These are phyloP conservation scores for Niveomyces coronatus DNA, from an alignment of 2,329 filamentous ascomycete genomes.

Conservation along the genomic window DNA sequence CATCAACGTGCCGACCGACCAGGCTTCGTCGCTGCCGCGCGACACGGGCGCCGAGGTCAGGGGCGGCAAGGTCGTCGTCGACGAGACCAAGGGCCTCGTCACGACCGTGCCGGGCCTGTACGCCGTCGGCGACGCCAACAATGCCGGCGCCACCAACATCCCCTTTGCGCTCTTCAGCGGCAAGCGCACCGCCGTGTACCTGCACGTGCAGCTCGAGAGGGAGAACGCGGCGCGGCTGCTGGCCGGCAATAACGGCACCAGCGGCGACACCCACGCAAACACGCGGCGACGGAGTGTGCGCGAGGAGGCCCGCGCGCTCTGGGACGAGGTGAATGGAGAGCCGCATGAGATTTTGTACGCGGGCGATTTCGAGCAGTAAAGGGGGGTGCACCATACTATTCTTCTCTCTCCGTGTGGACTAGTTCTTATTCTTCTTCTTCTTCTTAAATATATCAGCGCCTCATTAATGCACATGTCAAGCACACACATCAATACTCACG, in stretches of 20 bases:
- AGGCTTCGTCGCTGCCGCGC: slow-evolving; percentile 35
- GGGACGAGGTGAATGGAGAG: slow-evolving; percentile 34
- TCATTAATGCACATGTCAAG: too few species aligned
- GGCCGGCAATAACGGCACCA: slow-evolving; percentile 14
- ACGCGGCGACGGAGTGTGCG: slow-evolving; percentile 18
- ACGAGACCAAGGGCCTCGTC: slow-evolving; percentile 29
- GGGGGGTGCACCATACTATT: background rate
- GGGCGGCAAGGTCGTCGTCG: slow-evolving; percentile 32
- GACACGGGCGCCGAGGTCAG: slow-evolving; percentile 37
- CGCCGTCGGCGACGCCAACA: slow-evolving; percentile 50
- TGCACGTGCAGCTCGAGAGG: slow-evolving; percentile 38
- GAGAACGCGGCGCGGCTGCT: slow-evolving; percentile 28
- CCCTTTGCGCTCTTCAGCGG: slow-evolving; percentile 50
- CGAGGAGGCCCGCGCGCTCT: slow-evolving; percentile 30
- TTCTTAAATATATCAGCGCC: slow-evolving; percentile 18
- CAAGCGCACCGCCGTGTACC: slow-evolving; percentile 45
- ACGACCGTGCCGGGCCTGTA: slow-evolving; percentile 46
- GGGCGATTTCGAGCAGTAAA: slow-evolving; percentile 27
- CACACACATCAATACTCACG: too few species aligned
- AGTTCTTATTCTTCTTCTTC: slow-evolving; percentile 32
- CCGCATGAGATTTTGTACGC: slow-evolving; percentile 34
- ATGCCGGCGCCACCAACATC: slow-evolving; percentile 49
- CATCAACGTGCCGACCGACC: slow-evolving; percentile 35
- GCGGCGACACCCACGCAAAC: slow-evolving; percentile 1
- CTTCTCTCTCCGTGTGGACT: background rate